Evolutionary conservation across 768 basidiomycete genomes (phyloP), one percentile per base, ranked within the genome.

Genomic region (Thelephora aurantiotincta): DNA sequence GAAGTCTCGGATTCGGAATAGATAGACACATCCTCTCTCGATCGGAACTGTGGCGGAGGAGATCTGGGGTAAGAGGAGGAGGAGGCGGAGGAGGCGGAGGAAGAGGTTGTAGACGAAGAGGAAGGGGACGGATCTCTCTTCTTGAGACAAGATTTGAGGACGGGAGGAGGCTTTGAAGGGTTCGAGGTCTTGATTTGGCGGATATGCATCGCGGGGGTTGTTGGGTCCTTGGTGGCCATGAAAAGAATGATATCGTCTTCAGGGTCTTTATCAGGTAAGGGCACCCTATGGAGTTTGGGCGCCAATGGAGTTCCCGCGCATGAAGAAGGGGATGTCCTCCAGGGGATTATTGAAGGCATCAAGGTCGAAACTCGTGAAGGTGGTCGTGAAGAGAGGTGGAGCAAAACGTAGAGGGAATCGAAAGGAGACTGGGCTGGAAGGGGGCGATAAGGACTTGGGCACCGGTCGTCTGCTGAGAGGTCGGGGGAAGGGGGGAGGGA

Each of bases 241-340:
- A 41, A 41, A 14, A 41, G 38, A 41, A 41, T 41, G 43, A 47
- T 34, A 36, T 43, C 18, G 33, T 43, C 44, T 16, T 26, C 20
- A n/a, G 41, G 47, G 14, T 42, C 46, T n/a, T 48, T 33, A 18
- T 51, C 50, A 7, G 53, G 53, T 11, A 54, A 43, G 2, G 53
- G 53, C 18, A 51, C 43, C 12, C 48, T 45, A 33, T 48, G 48
- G 14, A 49, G 41, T 48, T 51, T 54, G 14, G 53, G 53, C 18
- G 53, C 53, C 37, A 38, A 43, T 19, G 53, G 53, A 11, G 53
- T 54, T 19, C 46, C 44, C 12, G 47, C 19, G 35, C 45, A 34
- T 12, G 33, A 50, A 22, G n/a, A 19, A 35, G n/a, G 35, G 33
- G n/a, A 49, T 16, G 30, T 47, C 46, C 35, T 50, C 38, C 23